Evolutionary conservation across 495 filamentous ascomycete species (phyloP).

Genomic region (Evernia prunastri): DNA sequence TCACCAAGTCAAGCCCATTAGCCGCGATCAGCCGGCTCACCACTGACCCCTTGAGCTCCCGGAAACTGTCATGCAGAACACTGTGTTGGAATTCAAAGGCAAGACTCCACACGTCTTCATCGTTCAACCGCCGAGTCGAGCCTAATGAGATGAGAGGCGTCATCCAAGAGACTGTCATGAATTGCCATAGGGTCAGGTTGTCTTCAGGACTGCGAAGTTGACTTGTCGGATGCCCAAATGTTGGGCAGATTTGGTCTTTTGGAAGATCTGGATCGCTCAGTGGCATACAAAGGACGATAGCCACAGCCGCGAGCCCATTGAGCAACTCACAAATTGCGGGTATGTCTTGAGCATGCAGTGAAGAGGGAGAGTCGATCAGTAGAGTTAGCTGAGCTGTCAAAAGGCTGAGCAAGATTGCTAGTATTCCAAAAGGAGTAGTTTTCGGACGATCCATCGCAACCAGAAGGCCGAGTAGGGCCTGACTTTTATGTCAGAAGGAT

Average conservation of each 20-base stretch:
- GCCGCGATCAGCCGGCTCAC: slow-evolving; percentile 60
- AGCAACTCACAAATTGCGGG: slow-evolving; percentile 38
- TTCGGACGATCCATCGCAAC: slow-evolving; percentile 45
- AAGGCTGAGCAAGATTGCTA: slow-evolving; percentile 34
- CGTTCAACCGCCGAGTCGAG: slow-evolving; percentile 54
- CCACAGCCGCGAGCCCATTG: slow-evolving; percentile 40
- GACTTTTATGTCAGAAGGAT: slow-evolving; percentile 17
- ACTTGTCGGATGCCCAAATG: slow-evolving; percentile 50
- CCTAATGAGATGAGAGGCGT: slow-evolving; percentile 60
- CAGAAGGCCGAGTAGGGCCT: slow-evolving; percentile 42
- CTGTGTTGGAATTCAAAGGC: slow-evolving; percentile 70
- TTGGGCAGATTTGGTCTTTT: slow-evolving; percentile 52
- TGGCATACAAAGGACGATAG: slow-evolving; percentile 63
- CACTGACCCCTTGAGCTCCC: slow-evolving; percentile 64
- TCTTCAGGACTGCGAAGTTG: slow-evolving; percentile 74
- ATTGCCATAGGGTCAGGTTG: slow-evolving; percentile 71
- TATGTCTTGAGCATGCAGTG: slow-evolving; percentile 31
- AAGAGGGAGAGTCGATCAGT: slow-evolving; percentile 30
- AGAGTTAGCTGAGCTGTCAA: slow-evolving; percentile 33
- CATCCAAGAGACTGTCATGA: slow-evolving; percentile 80
- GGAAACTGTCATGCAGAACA: slow-evolving; percentile 63
- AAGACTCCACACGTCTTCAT: slow-evolving; percentile 73
- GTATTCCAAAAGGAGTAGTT: slow-evolving; percentile 37
- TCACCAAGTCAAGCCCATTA: slow-evolving; percentile 68
- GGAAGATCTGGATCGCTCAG: slow-evolving; percentile 55